Base-by-base conservation (phyloP, 2,329 filamentous ascomycete genomes). In the Penicillium sp. region DNA sequence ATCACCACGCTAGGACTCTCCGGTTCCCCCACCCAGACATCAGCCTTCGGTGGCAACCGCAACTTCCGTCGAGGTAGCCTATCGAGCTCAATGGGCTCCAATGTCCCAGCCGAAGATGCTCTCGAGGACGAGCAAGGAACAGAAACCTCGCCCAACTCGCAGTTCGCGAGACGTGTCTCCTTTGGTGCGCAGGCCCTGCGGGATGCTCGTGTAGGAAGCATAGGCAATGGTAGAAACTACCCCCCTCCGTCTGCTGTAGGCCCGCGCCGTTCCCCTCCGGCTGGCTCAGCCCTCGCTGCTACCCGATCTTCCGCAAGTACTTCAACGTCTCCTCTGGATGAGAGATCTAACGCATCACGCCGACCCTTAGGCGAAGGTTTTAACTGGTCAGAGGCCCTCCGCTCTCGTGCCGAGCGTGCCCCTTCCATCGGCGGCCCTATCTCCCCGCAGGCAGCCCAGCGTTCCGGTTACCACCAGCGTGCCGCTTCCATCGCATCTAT, bases 381-480 rank as follows among this genome's bases (percentile, higher is more conserved):
- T 83, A 96, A 96, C 78, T 96, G 93, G 89, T 90, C 91, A 72
- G 93, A 97, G 80, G 92, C 96, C 80, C 86, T 97, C 81, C 90
- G 91, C 75, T 88, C 87, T 69, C 89, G 92, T 72, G 92, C 92
- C 67, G 91, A 96, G 79, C 92, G 91, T 76, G 88, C 85, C 49
- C 77, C 77, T 46, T 80, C 77, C 50, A 59, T 78, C 54, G 46
- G 59, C 56, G 67, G 74, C 31, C 65, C 69, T 22, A 62, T 67
- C 35, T 71, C 69, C 47, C 67, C 68, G 38, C 69, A 70, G 52
- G 65, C 66, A 77, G 79, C 47, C 77, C 78, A 62, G 56, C 61
- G 80, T 66, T 78, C 81, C 36, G 61, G 65, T 53, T 64, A 69
- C 55, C 73, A 75, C 57, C 71, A 75, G 44, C 73, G 75, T 53